Conservation (phyloP, 148 eudicot species). For the Silene uniflora region DNA sequence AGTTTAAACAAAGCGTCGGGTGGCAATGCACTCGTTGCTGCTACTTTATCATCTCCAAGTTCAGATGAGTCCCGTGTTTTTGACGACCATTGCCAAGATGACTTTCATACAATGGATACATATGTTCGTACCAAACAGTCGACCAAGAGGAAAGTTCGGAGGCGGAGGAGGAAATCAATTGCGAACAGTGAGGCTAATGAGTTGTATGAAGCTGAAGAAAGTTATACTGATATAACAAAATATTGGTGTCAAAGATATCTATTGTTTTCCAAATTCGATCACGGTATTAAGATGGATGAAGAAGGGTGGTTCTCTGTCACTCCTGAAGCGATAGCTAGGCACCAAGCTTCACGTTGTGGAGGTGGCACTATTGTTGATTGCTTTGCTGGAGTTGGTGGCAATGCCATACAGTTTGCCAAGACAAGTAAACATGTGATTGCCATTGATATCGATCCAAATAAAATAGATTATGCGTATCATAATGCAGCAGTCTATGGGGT, state of each 20-base stretch:
- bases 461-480: conserved; percentile 73
- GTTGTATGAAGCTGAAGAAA: conserved; percentile 32
- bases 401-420: conserved; percentile 87
- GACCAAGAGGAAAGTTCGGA: conserved; percentile 52
- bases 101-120: conserved; percentile 23
- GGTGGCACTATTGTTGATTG: conserved; percentile 56
- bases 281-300: conserved; percentile 83
- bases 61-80: conserved; percentile 19
- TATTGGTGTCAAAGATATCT: conserved; percentile 88
- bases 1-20: background rate
- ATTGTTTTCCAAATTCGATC: conserved; percentile 66
- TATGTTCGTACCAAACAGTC: conserved; percentile 32
- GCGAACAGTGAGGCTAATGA: conserved; percentile 31
- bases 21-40: conserved; percentile 14
- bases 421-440: conserved; percentile 69
- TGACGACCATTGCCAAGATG: conserved; percentile 18
- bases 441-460: conserved; percentile 80
- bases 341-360: conserved; percentile 80
- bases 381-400: conserved; percentile 92
- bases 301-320: conserved; percentile 99
- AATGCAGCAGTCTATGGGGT: conserved; percentile 90
- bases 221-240: conserved; percentile 47
- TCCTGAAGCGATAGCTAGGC: conserved; percentile 76
- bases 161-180: conserved; percentile 41
- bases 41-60: conserved; percentile 12